Percentiles rank a stretch among this genome's conserved stretches.
Conservation (phyloP, 225 moss, liverwort and hornwort genomes). For the Bryoerythrophyllum caledonicum region DNA sequence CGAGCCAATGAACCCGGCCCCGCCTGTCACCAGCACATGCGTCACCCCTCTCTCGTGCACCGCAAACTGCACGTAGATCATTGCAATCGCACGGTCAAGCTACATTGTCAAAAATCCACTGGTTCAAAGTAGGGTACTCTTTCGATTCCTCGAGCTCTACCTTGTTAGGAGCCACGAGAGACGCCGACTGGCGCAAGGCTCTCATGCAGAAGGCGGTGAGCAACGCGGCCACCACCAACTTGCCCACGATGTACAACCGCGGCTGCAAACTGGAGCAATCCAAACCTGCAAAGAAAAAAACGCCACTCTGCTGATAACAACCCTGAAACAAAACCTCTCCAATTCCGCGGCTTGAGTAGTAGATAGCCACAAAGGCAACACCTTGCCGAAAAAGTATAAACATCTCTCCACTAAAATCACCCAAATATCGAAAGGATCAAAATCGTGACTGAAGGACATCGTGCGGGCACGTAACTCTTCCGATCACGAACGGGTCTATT, state of each 20-base stretch:
- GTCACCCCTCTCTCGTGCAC: slow-evolving; percentile 67
- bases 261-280: slow-evolving; percentile 63
- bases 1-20: slow-evolving; percentile 95
- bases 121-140: not conserved
- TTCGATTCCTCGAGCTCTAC: slow-evolving; percentile 26
- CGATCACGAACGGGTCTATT: slow-evolving; percentile 13
- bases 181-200: slow-evolving; percentile 67
- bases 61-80: slow-evolving; percentile 61
- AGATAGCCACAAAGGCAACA: not conserved
- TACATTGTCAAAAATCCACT: not conserved
- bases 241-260: slow-evolving; percentile 68
- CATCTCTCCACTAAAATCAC: not conserved
- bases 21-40: slow-evolving; percentile 96
- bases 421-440: not conserved
- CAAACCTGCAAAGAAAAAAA: slow-evolving; percentile 35
- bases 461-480: slow-evolving; percentile 18
- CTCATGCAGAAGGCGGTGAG: slow-evolving; percentile 84
- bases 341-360: not conserved
- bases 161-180: slow-evolving; percentile 52
- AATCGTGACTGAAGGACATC: slow-evolving; percentile 9
- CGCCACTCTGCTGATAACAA: not conserved
- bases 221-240: slow-evolving; percentile 62
- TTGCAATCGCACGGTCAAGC: slow-evolving; percentile 20
- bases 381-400: not conserved
- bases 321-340: not conserved